phyloP scores from a whole-genome alignment of 208 protist genomes.

The Spongospora subterranea region DNA sequence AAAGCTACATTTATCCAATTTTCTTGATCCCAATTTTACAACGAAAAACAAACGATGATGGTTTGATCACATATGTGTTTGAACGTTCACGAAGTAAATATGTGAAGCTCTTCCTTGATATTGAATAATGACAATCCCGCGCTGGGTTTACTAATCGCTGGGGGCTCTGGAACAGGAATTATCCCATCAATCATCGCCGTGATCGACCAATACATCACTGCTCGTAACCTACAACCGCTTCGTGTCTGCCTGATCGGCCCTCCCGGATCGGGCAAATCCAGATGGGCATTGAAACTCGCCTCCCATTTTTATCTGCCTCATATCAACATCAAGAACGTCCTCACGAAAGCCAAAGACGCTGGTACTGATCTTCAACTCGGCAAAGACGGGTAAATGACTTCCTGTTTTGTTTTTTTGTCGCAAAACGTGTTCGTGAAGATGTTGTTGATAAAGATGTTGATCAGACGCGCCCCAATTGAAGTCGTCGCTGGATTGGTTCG shows the following conservation, averaged over 20 bases:
- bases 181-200: not conserved
- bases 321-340: not conserved
- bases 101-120: no score
- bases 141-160: not conserved
- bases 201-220: slow-evolving; percentile 7
- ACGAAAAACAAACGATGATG: no score
- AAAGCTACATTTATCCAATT: not conserved
- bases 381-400: not conserved
- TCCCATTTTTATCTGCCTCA: slow-evolving; percentile 5
- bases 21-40: no score
- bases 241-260: not conserved
- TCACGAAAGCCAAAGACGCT: not conserved
- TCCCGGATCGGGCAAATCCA: not conserved
- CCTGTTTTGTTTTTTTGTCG: no score
- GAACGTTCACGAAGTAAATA: no score
- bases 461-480: not conserved
- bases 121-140: no score
- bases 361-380: not conserved
- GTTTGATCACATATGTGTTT: no score
- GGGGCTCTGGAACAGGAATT: not conserved
- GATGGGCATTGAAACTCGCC: not conserved
- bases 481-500: slow-evolving; percentile 21
- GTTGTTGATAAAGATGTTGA: not conserved
- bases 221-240: not conserved
- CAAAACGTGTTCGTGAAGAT: no score